phyloP scores from a whole-genome alignment of 73 alveolate genomes.

The Tetrahymena malaccensis region DNA sequence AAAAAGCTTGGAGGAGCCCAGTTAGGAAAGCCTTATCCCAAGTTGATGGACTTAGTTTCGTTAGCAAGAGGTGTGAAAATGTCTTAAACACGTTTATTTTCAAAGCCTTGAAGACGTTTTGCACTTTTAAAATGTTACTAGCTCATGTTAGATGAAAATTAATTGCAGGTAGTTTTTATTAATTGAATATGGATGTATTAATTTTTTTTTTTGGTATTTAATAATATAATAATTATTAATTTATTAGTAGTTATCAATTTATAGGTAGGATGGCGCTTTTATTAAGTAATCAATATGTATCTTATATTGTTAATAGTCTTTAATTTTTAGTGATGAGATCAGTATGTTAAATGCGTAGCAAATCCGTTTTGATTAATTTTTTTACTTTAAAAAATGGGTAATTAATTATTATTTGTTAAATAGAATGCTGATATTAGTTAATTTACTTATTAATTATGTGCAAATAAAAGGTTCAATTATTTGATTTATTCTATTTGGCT shows the following conservation, averaged over 20 bases:
- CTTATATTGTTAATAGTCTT: not conserved
- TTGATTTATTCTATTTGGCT: not conserved
- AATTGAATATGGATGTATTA: not conserved
- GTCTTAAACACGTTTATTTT: not conserved
- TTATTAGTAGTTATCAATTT: not conserved
- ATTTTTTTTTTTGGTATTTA: not conserved
- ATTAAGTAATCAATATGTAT: not conserved
- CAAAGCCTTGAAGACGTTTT: not conserved
- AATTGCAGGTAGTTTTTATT: not conserved
- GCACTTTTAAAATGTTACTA: not conserved
- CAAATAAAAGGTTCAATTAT: not conserved
- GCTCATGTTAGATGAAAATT: not conserved
- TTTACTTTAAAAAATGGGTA: not conserved
- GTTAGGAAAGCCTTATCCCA: not conserved
- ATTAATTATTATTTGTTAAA: no score
- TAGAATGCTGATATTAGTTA: not conserved
- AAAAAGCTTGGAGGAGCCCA: not conserved
- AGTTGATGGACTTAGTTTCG: not conserved
- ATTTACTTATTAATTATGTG: no score
- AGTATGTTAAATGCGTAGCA: not conserved
- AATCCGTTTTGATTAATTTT: not conserved
- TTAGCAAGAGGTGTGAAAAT: not conserved
- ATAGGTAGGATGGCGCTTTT: no score
- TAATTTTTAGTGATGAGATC: not conserved
- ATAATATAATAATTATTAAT: no score